phyloP scores from a whole-genome alignment of 1,284 basidiomycete species.

The Ganoderma sinense region DNA sequence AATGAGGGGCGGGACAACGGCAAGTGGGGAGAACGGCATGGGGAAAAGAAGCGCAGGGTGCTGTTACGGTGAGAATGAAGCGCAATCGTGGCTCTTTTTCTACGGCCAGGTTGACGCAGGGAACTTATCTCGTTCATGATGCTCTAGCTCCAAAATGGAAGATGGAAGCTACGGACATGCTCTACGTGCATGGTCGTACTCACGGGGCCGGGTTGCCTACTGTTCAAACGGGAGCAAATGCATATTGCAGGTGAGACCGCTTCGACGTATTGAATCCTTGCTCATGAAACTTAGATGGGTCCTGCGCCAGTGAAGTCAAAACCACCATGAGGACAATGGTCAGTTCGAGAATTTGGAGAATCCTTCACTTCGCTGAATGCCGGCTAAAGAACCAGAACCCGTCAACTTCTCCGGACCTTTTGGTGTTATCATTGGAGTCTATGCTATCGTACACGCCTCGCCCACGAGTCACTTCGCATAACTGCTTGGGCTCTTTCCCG shows the following conservation, averaged over 20 bases:
- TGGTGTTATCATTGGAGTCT: background rate
- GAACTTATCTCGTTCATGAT: background rate
- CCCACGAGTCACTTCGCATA: background rate
- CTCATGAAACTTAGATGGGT: background rate
- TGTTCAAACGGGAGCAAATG: too few relatives aligned
- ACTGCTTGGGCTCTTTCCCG: background rate
- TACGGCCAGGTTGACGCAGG: background rate
- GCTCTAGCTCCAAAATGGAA: background rate
- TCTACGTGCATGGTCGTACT: background rate
- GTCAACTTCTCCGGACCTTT: background rate
- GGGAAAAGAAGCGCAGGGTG: background rate
- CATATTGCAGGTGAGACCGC: background rate
- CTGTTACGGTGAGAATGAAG: background rate
- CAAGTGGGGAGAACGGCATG: background rate
- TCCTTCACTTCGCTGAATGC: background rate
- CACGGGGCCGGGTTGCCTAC: background rate
- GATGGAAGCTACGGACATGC: too few relatives aligned
- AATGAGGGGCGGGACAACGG: background rate
- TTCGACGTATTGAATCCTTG: background rate
- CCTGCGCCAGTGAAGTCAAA: background rate
- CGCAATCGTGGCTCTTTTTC: background rate
- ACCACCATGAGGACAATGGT: background rate
- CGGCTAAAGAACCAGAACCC: background rate
- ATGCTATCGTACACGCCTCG: background rate
- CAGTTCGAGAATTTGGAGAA: background rate